These are phyloP conservation scores for Komagataea norvegica DNA, from an alignment of 1,139 yeast genomes.

Conservation along the genomic window DNA sequence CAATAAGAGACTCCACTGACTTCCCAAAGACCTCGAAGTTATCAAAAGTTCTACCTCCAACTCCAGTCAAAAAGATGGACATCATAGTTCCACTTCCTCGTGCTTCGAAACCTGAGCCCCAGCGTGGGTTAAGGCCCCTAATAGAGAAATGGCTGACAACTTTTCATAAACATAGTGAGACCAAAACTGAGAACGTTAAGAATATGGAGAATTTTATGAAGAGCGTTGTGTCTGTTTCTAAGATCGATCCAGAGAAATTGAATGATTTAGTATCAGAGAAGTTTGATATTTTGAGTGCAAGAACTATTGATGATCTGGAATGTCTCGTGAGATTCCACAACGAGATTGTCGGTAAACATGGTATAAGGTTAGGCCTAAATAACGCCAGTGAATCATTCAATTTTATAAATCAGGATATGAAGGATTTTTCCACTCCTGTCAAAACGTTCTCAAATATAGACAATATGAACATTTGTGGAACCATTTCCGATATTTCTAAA, in stretches of 20 bases:
- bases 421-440: background rate
- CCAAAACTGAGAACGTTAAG: constrained; percentile 20
- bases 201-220: constrained; percentile 33
- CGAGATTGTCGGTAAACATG: constrained; percentile 27
- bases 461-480: constrained; percentile 26
- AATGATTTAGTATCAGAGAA: constrained; percentile 38
- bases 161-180: constrained; percentile 15
- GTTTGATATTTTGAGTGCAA: constrained; percentile 71
- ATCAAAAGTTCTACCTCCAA: constrained; percentile 50
- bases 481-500: constrained; percentile 24
- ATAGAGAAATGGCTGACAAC: constrained; percentile 25
- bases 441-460: constrained; percentile 25
- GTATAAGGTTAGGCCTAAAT: constrained; percentile 7
- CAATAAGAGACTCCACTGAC: constrained; percentile 30
- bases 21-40: constrained; percentile 40
- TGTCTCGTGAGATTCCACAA: constrained; percentile 33
- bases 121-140: constrained; percentile 19
- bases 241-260: constrained; percentile 26
- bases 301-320: constrained; percentile 71
- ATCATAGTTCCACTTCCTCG: constrained; percentile 22
- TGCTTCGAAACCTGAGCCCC: constrained; percentile 12
- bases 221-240: constrained; percentile 37
- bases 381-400: constrained; percentile 17
- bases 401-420: constrained; percentile 17
- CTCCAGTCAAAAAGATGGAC: constrained; percentile 65